Evolutionary conservation across 768 basidiomycete species (phyloP).

Genomic region (Tricholoma matsutake): DNA sequence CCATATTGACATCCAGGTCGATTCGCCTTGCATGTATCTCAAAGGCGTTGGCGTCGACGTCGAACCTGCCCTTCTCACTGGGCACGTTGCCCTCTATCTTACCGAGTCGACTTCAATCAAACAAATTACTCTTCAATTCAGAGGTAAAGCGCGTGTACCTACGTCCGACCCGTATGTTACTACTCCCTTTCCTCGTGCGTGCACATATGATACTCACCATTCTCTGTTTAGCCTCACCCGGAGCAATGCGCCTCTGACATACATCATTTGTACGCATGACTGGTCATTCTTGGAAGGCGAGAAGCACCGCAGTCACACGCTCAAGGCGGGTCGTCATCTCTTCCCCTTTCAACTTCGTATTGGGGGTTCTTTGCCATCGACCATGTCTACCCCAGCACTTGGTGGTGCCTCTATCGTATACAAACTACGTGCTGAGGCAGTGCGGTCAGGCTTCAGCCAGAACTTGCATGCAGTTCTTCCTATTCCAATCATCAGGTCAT

Average conservation of each 20-base stretch:
- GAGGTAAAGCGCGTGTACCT: conserved; percentile 78
- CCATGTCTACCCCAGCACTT: conserved; percentile 50
- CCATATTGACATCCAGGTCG: conserved; percentile 75
- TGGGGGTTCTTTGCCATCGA: conserved; percentile 82
- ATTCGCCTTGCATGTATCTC: conserved; percentile 65
- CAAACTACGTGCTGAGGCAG: conserved; percentile 85
- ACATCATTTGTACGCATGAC: conserved; percentile 74
- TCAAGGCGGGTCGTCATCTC: conserved; percentile 92
- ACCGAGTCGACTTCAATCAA: conserved; percentile 80
- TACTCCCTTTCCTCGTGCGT: conserved; percentile 7
- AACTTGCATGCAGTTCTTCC: conserved; percentile 63
- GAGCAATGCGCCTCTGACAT: conserved; percentile 47
- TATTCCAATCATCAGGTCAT: conserved; percentile 69
- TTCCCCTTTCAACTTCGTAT: conserved; percentile 92
- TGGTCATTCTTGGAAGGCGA: conserved; percentile 92
- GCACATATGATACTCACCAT: conserved; percentile 6
- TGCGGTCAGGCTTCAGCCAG: conserved; percentile 64
- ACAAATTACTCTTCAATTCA: conserved; percentile 80
- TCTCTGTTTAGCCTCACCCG: conserved; percentile 35
- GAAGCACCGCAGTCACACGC: conserved; percentile 75
- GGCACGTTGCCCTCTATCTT: conserved; percentile 77
- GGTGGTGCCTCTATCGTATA: conserved; percentile 75
- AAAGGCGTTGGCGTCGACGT: conserved; percentile 81
- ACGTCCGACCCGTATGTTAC: conserved; percentile 56
- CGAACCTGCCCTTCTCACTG: conserved; percentile 77